phyloP scores from a whole-genome alignment of 2,329 filamentous ascomycete genomes.

The Neonectria hederae region DNA sequence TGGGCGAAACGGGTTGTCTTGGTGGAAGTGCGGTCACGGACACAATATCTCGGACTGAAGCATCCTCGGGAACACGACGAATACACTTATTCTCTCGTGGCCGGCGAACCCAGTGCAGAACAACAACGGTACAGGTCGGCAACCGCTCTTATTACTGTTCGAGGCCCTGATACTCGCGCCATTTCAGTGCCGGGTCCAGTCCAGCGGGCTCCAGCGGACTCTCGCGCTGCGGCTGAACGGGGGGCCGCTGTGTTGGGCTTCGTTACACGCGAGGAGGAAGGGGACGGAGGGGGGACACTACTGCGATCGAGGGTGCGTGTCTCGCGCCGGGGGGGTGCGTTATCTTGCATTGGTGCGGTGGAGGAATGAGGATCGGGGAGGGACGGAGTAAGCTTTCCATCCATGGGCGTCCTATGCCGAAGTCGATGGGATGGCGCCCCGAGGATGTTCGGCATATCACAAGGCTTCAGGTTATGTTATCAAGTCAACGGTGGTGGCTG shows the following conservation, averaged over 20 bases:
- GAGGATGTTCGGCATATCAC: conserved; percentile 11
- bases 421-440: background rate
- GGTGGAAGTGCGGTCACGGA: background rate
- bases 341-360: conserved; percentile 34
- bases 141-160: background rate
- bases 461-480: conserved; percentile 1
- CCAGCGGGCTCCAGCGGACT: conserved; percentile 3
- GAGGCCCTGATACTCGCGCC: background rate
- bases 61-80: background rate
- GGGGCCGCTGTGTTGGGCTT: conserved; percentile 10
- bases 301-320: conserved; percentile 21
- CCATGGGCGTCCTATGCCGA: background rate
- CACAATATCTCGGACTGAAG: background rate
- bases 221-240: conserved; percentile 25
- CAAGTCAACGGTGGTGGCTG: background rate
- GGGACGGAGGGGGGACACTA: conserved; percentile 10
- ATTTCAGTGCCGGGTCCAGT: background rate
- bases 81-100: background rate
- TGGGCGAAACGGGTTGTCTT: background rate
- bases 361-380: conserved; percentile 20
- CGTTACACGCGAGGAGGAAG: conserved; percentile 35
- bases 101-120: conserved; percentile 1
- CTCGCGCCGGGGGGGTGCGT: conserved; percentile 26
- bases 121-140: background rate
- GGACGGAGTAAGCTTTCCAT: conserved; percentile 11